A percentile compares a stretch with the other conserved stretches of the same genome.
Evolutionary conservation across 139 green algal genomes (phyloP).

Genomic region (Limnomonas spitsbergensis): DNA sequence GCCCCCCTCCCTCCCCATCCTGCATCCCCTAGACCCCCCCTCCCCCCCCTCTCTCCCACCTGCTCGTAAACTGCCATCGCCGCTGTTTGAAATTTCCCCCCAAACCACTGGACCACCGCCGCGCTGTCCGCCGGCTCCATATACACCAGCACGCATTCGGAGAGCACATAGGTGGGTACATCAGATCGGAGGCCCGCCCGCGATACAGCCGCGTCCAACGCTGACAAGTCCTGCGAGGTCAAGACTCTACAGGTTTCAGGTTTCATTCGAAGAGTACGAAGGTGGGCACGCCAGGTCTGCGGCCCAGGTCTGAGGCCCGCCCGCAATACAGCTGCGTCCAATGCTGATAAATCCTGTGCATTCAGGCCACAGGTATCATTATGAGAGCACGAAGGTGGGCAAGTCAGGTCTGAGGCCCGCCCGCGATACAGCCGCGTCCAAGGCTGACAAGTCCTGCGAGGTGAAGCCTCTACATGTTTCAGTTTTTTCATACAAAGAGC

Average conservation of each 20-base stretch:
- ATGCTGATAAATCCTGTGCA: no score
- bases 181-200: not conserved
- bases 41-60: no score
- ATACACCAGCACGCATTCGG: conserved; percentile 90
- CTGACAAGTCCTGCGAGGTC: not conserved
- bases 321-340: no score
- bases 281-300: no score
- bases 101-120: conserved; percentile 54
- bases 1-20: no score
- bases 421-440: not conserved
- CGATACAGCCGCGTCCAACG: not conserved
- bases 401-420: not conserved
- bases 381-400: conserved; percentile 67
- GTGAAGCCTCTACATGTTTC: no score
- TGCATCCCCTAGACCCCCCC: no score
- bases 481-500: no score
- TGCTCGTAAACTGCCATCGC: conserved; percentile 78
- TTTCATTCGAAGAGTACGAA: no score
- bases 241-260: no score
- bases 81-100: conserved; percentile 34
- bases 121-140: conserved; percentile 61
- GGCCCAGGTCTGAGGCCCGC: no score
- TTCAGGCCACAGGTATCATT: no score
- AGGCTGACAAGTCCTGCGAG: not conserved
- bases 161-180: conserved; percentile 62